phyloP scores from a whole-genome alignment of 768 basidiomycete species.

The Naganishia randhawae region DNA sequence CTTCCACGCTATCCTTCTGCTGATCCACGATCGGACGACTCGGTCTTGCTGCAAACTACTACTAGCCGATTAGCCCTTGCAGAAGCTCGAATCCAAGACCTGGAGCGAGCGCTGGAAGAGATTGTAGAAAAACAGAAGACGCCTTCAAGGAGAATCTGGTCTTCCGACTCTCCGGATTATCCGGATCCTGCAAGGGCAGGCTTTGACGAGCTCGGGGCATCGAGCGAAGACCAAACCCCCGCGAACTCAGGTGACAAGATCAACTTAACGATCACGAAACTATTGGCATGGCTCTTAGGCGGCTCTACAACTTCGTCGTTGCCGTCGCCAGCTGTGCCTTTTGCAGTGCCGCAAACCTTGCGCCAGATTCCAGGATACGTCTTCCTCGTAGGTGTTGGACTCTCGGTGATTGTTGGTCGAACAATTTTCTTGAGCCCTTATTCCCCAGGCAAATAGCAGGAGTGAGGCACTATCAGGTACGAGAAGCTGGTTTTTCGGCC shows the following conservation, averaged over 20 bases:
- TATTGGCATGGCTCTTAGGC: background rate
- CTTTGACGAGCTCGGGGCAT: background rate
- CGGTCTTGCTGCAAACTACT: background rate
- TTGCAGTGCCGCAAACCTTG: background rate
- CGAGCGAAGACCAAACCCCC: background rate
- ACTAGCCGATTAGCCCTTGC: background rate
- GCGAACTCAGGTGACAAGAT: background rate
- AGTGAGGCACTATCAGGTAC: background rate
- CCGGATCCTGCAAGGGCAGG: background rate
- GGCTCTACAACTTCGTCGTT: background rate
- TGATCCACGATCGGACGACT: background rate
- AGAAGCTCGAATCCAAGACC: background rate
- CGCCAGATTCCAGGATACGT: slow-evolving; percentile 15
- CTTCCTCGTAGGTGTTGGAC: slow-evolving; percentile 11
- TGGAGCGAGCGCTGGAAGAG: slow-evolving; percentile 10
- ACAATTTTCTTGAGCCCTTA: background rate
- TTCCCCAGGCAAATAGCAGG: background rate
- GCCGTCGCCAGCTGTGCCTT: background rate
- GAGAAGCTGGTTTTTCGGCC: background rate
- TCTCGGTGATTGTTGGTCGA: slow-evolving; percentile 7
- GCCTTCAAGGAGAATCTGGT: background rate
- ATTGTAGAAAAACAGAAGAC: background rate
- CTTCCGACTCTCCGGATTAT: background rate
- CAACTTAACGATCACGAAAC: background rate
- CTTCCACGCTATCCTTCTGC: background rate